Evolutionary conservation across 1,139 yeast genomes (phyloP).

Genomic region (Blastobotrys ciferrii): DNA sequence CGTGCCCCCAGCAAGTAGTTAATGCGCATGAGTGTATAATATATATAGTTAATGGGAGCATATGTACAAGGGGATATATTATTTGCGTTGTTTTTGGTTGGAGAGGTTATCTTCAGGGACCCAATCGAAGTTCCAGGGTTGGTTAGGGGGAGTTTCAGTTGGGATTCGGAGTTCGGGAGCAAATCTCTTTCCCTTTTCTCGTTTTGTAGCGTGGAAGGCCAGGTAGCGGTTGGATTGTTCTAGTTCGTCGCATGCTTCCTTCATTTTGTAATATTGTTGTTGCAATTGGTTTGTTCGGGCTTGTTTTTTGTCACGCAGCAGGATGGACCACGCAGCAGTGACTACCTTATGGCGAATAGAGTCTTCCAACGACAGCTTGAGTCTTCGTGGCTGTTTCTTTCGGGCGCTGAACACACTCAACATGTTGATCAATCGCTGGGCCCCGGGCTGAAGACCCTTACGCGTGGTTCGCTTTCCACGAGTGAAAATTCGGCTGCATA

Average conservation of each 20-base stretch:
- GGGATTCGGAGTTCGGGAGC: slow-evolving; percentile 73
- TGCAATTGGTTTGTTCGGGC: slow-evolving; percentile 48
- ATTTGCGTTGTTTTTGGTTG: slow-evolving; percentile 9
- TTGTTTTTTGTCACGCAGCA: slow-evolving; percentile 48
- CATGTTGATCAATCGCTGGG: slow-evolving; percentile 54
- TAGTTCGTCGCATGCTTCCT: slow-evolving; percentile 73
- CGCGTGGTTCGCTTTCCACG: slow-evolving; percentile 47
- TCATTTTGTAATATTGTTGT: slow-evolving; percentile 64
- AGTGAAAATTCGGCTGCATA: slow-evolving; percentile 15
- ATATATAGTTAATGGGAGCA: too few species aligned
- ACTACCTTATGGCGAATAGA: slow-evolving; percentile 80
- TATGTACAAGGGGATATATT: not conserved
- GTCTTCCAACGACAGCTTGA: slow-evolving; percentile 78
- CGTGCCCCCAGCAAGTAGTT: too few species aligned
- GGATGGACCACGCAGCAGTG: slow-evolving; percentile 76
- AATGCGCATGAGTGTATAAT: not conserved
- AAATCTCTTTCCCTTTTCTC: slow-evolving; percentile 46
- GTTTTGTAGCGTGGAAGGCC: slow-evolving; percentile 50
- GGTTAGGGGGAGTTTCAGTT: slow-evolving; percentile 85
- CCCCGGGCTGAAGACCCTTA: slow-evolving; percentile 51
- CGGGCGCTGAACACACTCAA: slow-evolving; percentile 83
- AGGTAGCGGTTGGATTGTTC: slow-evolving; percentile 50
- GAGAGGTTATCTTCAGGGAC: slow-evolving; percentile 26
- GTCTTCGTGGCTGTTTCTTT: slow-evolving; percentile 79
- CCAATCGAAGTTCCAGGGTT: slow-evolving; percentile 76